A percentile compares a stretch with the other conserved stretches of the same genome.
Evolutionary conservation across 1,284 basidiomycete species (phyloP).

Genomic region (Puccinia triticina): DNA sequence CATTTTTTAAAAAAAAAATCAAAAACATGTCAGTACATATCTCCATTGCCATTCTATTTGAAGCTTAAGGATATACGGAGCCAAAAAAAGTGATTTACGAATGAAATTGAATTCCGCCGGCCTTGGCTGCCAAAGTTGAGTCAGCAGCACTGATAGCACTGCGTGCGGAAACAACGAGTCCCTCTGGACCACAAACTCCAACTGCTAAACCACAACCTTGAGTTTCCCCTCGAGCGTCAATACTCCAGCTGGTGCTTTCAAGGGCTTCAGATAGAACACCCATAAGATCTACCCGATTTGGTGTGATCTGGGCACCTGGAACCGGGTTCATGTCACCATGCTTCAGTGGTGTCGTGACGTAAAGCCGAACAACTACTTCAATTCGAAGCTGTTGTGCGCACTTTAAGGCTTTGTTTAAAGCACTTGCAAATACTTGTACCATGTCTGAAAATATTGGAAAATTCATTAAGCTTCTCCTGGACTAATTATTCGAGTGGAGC

Average conservation of each 20-base stretch:
- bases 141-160: constrained; percentile 12
- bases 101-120: constrained; percentile 19
- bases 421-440: constrained; percentile 20
- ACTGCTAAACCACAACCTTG: constrained; percentile 19
- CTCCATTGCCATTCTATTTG: no score
- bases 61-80: no score
- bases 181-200: constrained; percentile 32
- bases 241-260: neutral
- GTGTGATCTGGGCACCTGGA: neutral
- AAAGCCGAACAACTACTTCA: constrained; percentile 15
- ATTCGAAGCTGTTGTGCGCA: neutral
- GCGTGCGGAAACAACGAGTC: neutral
- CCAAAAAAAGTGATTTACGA: constrained; percentile 13
- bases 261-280: constrained; percentile 12
- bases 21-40: no score
- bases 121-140: neutral
- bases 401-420: constrained; percentile 10
- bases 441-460: constrained; percentile 14
- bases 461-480: neutral
- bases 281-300: neutral
- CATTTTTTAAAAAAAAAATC: no score
- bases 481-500: neutral
- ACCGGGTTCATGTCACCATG: neutral
- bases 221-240: constrained; percentile 14
- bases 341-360: constrained; percentile 17